A percentile compares a stretch with the other conserved stretches of the same genome.
Conservation (phyloP, 805 yeast species). For the Metschnikowia gelsemii region DNA sequence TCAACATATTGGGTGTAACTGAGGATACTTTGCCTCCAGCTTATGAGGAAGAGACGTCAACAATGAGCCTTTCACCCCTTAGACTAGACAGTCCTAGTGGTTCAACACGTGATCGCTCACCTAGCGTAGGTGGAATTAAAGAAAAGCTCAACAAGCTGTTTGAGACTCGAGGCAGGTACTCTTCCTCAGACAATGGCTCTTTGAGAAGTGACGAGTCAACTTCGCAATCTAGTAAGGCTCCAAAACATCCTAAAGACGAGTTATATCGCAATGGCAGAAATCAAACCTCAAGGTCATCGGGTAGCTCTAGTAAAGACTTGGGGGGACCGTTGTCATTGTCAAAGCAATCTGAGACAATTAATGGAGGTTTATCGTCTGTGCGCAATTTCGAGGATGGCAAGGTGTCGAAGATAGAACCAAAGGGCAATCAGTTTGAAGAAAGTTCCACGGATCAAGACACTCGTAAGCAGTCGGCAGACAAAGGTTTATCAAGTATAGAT, state of each 20-base stretch:
- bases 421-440: too few relatives aligned
- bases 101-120: conserved; percentile 1
- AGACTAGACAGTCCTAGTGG: conserved; percentile 11
- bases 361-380: too few relatives aligned
- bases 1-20: conserved; percentile 12
- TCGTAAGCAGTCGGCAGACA: not conserved
- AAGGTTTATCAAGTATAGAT: not conserved
- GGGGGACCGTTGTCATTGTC: too few relatives aligned
- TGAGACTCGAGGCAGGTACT: conserved; percentile 9
- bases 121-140: conserved; percentile 13
- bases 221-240: not conserved
- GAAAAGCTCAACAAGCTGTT: conserved; percentile 16
- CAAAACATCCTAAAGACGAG: not conserved
- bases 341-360: too few relatives aligned
- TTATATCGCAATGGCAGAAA: not conserved
- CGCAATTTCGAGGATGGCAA: too few relatives aligned
- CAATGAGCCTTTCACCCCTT: conserved; percentile 16
- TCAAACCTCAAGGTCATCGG: not conserved
- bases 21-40: conserved; percentile 21
- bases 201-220: conserved; percentile 5
- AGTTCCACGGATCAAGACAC: not conserved
- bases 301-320: too few relatives aligned
- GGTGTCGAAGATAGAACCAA: too few relatives aligned
- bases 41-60: conserved; percentile 8
- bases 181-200: conserved; percentile 9